These are phyloP conservation scores for Diacronema lutheri DNA, from an alignment of 78 protist species.

Conservation along the genomic window DNA sequence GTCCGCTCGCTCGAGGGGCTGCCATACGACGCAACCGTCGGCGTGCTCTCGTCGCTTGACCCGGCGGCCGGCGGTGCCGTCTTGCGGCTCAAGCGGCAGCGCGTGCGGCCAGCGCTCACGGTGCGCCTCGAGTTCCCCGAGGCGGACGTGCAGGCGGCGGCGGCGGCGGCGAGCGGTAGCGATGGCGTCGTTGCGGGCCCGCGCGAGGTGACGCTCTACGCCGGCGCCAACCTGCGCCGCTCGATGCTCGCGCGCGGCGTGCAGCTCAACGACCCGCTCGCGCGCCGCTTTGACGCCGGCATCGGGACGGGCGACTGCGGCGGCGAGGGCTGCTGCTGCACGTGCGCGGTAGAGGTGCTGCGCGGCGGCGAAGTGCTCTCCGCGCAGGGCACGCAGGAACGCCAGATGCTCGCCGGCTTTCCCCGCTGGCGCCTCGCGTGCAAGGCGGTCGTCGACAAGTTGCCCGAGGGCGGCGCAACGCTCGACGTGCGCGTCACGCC, in stretches of 20 bases:
- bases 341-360: neutral
- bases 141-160: neutral
- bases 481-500: neutral
- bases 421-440: conserved; percentile 5
- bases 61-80: neutral
- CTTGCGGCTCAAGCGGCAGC: neutral
- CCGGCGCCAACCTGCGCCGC: neutral
- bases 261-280: neutral
- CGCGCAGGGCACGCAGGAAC: neutral
- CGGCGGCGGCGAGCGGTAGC: neutral
- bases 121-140: neutral
- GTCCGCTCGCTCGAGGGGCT: neutral
- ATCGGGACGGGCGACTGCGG: conserved; percentile 1
- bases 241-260: neutral
- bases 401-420: neutral
- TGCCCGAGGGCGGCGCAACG: neutral
- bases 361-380: neutral
- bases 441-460: neutral
- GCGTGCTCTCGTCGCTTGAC: neutral
- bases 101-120: neutral
- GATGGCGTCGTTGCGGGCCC: no score
- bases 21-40: neutral
- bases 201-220: no score
- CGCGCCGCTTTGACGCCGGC: conserved; percentile 3
- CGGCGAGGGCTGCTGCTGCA: conserved; percentile 14